Evolutionary conservation across 2,329 filamentous ascomycete genomes (phyloP), one percentile per base, ranked within the genome.

Genomic region (Pyrenochaeta sp.): DNA sequence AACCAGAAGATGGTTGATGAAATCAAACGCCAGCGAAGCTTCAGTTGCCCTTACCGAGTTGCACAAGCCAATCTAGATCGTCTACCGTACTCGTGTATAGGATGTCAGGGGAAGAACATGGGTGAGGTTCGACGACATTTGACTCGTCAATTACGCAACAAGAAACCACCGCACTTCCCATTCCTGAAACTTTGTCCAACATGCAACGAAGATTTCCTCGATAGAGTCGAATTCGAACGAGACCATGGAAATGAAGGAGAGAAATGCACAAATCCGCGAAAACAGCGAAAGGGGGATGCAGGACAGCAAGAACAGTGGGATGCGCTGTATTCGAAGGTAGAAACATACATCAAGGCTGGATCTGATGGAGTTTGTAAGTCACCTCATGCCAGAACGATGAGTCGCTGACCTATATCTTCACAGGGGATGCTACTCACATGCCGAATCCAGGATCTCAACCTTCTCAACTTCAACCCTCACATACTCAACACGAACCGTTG

Each of bases 171-270:
- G 5, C 62, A 65, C 13, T 5, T 63, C 12, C 13, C 28, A 2
- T 65, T 63, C 15, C 36, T 65, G 3, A n/a, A 48, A 12, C 46
- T 64, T 1, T 64, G 64, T 19, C 39, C 6, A 5, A 66, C 63
- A 0, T 68, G 65, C 2, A 65, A 66, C 0, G 24, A 61, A 9
- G 52, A 64, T 24, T 32, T 63, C 6, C 27, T 61, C 1, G 49
- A 66, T 24, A 30, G 51, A 15, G 3, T 28, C 0, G 34, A 19
- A 7, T 64, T 56, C 13, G 43, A 61, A 13, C n/a, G 15, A 5
- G 5, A 37, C 0, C 56, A 56, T 13, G 28, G 28, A 9, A 30
- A 30, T 30, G 28, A 30, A 30, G 15, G 55, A 22, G 13, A 36
- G 24, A 30, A 50, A 10, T 65, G 60, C 5, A n/a, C 25, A 1